Base-by-base conservation (phyloP, 108 stramenopile genomes). In the Nitzschia palea region DNA sequence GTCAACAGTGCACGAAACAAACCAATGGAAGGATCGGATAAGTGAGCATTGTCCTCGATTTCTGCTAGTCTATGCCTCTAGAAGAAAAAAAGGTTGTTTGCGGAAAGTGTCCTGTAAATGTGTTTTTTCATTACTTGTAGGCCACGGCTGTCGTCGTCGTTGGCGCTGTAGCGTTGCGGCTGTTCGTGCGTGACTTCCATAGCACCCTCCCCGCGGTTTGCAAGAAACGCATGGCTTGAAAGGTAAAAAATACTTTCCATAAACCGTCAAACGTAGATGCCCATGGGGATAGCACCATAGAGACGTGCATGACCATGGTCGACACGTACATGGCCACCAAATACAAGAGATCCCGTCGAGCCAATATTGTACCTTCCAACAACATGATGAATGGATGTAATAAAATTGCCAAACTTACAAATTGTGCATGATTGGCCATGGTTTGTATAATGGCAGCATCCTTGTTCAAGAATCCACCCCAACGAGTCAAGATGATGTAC, bases 371-470 rank as follows among this genome's bases (percentile, higher is more conserved):
- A 6, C 90, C 94, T 65, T 95, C 90, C 18, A 89, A 40, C 1
- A 86, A 56, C 86, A 95, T 83, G 17, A 87, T 77, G 22, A 92
- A 71, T 23, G 94, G 90, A 67, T 95, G 94, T 20, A 91, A 64
- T 2, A 88, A 65, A 1, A 84, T 57, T 4, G 81, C 67, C 20
- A 72, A 15, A 23, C 76, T 77, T 50, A 88, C 70, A 35, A 54
- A 79, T 0, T 70, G 67, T 18, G 75, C 68, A 20, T 80, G 61
- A 15, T 67, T 43, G 1, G 62, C 59, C 86, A 88, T 85, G 10
- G 76, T 29, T 20, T 80, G 40, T n/a, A 86, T 52, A 42, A 93
- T 78, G 4, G 68, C 77, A 23, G 74, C 42, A 63, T 88, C 82
- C 18, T 71, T 71, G 10, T 85, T 78, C 54, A 89, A 77, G 58